Base-by-base conservation (phyloP, 2,329 filamentous ascomycete species). In the Colletotrichum sidae region DNA sequence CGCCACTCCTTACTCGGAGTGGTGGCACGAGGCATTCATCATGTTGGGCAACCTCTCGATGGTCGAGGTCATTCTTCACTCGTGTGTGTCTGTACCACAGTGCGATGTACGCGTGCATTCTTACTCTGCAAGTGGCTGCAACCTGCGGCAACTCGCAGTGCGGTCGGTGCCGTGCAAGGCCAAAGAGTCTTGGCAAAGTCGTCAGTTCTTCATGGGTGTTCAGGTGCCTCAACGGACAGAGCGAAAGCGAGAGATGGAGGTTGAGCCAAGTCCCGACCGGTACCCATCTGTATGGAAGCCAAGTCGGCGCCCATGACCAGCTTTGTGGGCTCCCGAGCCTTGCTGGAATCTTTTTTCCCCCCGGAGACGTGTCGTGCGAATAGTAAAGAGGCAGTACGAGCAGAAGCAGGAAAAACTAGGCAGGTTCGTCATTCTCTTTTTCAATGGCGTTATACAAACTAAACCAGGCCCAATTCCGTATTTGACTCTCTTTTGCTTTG, bases 371-470 rank as follows among this genome's bases (percentile, higher is more conserved):
- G 8, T 46, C 15, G 44, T 11, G 11, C 13, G 25, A 25, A 25
- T 25, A 25, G 25, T 25, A 15, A 17, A 33, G 55, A 17, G 42
- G 50, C 15, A 60, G 50, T 51, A 65, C 50, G 50, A 64, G 57
- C 25, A n/a, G 13, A 13, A 34, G 9, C 15, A 34, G 13, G 42
- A 34, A 44, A 60, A 60, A 34, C 17, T 53, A 11, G 15, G n/a
- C 15, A 13, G 25, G 38, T 52, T 62, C 62, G 62, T 52, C 35
- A 62, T 62, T 12, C n/a, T 49, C 35, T 33, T 41, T n/a, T 35
- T 47, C 46, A 38, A 65, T 65, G 45, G 41, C 58, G 62, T 65
- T 62, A 53, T 61, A 46, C 57, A 45, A 11, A 35, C 57, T 52
- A 55, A 35, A 45, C 34, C 13, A 52, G 35, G 33, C 9, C 51